A percentile compares a stretch with the other conserved stretches of the same genome.
phyloP scores from a whole-genome alignment of 768 basidiomycete genomes.

The Asterophora lycoperdoides region DNA sequence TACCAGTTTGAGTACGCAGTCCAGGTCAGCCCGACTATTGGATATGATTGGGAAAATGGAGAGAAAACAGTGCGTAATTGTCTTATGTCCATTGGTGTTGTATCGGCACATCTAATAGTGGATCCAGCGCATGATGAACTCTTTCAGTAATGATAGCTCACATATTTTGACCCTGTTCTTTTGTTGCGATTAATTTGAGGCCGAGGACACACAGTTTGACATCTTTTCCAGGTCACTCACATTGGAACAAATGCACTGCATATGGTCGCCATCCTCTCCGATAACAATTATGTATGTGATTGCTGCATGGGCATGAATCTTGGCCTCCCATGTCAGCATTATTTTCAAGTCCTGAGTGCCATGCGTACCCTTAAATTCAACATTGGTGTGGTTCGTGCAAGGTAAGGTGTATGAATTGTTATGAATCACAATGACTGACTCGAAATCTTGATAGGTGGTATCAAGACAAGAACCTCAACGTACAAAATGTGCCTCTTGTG shows the following conservation, averaged over 20 bases:
- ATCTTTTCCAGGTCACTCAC: conserved; percentile 23
- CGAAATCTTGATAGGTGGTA: conserved; percentile 18
- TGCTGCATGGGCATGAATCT: conserved; percentile 31
- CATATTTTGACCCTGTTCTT: conserved; percentile 25
- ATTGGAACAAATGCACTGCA: conserved; percentile 20
- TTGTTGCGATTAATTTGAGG: conserved; percentile 22
- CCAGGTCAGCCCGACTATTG: conserved; percentile 7
- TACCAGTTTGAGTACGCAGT: conserved; percentile 7
- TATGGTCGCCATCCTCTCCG: conserved; percentile 22
- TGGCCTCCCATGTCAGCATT: conserved; percentile 31
- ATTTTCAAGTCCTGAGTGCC: conserved; percentile 21
- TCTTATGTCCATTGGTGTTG: no score
- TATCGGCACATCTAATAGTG: no score
- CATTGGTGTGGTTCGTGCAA: conserved; percentile 20
- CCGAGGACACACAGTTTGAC: conserved; percentile 17
- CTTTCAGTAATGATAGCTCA: conserved; percentile 26
- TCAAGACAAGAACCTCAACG: conserved; percentile 11
- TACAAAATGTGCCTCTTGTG: background rate
- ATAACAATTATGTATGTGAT: conserved; percentile 28
- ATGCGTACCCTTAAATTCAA: conserved; percentile 24
- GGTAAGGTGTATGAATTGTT: conserved; percentile 14
- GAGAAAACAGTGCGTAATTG: conserved; percentile 11
- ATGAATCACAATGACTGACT: background rate
- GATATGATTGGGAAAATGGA: conserved; percentile 17
- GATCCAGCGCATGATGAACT: conserved; percentile 20